These are phyloP conservation scores for Coemansia sp. DNA, from an alignment of 192 early-diverging fungal species.

Conservation along the genomic window DNA sequence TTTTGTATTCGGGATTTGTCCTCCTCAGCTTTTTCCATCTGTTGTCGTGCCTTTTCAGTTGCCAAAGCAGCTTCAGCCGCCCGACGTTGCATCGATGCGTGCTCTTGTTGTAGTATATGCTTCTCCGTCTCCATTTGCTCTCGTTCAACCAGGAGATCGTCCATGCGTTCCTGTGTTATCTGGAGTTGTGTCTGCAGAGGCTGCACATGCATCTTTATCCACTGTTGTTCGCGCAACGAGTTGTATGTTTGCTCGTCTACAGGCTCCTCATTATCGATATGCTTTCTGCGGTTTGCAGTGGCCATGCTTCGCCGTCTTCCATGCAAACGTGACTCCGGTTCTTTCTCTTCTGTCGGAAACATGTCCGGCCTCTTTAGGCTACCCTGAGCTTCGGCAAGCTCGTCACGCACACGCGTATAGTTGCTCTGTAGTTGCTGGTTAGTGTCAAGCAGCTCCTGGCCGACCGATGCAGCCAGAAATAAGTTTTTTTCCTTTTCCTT, in stretches of 20 bases:
- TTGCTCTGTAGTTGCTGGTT: conserved; percentile 45
- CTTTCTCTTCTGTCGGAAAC: conserved; percentile 1
- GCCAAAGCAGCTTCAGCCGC: conserved; percentile 14
- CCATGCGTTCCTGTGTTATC: conserved; percentile 38
- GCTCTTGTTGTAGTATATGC: conserved; percentile 28
- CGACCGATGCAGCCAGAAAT: conserved; percentile 46
- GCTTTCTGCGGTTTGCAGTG: conserved; percentile 1
- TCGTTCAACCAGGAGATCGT: conserved; percentile 43
- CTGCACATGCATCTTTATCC: conserved; percentile 33
- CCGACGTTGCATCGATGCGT: conserved; percentile 30
- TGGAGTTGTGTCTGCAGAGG: conserved; percentile 38
- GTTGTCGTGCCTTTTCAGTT: conserved; percentile 17
- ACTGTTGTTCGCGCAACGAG: conserved; percentile 19
- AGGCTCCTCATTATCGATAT: background rate
- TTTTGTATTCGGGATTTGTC: conserved; percentile 24
- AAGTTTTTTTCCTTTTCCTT: conserved; percentile 50
- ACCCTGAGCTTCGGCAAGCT: conserved; percentile 20
- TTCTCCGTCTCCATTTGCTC: conserved; percentile 35
- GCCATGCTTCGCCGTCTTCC: conserved; percentile 42
- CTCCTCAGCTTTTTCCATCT: conserved; percentile 30
- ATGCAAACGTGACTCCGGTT: conserved; percentile 19
- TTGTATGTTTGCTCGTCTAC: conserved; percentile 7
- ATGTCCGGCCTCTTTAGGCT: conserved; percentile 8
- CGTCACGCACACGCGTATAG: conserved; percentile 24
- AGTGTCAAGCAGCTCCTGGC: conserved; percentile 49